Evolutionary conservation across 148 eudicot species (phyloP).

Genomic region (Cornus controversa): DNA sequence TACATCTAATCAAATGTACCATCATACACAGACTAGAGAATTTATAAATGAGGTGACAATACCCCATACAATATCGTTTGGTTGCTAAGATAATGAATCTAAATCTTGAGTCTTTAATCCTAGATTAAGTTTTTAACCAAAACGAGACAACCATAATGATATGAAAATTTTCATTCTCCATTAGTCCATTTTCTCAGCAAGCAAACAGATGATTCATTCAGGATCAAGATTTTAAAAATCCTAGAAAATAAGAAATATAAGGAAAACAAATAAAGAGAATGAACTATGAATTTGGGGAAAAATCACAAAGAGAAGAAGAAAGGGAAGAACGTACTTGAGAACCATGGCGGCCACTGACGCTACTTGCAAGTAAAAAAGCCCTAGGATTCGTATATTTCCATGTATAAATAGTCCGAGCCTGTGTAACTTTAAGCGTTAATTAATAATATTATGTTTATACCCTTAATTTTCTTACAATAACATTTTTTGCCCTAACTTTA

Average conservation of each 20-base stretch:
- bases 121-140: neutral
- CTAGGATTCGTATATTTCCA: neutral
- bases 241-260: neutral
- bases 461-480: no score
- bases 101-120: neutral
- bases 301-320: neutral
- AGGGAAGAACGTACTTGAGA: slow-evolving; percentile 18
- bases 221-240: neutral
- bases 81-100: neutral
- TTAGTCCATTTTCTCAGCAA: neutral
- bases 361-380: neutral
- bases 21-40: neutral
- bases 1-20: neutral
- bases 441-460: no score
- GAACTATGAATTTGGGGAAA: neutral
- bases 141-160: neutral
- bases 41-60: neutral
- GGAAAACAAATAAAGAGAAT: neutral
- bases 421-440: no score
- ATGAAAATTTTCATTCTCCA: neutral
- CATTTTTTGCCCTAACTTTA: no score
- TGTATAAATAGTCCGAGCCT: no score
- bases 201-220: neutral
- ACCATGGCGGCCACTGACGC: slow-evolving; percentile 25
- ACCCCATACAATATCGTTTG: neutral